Conservation (phyloP, 2,329 filamentous ascomycete genomes). For the Alternaria metachromatica region DNA sequence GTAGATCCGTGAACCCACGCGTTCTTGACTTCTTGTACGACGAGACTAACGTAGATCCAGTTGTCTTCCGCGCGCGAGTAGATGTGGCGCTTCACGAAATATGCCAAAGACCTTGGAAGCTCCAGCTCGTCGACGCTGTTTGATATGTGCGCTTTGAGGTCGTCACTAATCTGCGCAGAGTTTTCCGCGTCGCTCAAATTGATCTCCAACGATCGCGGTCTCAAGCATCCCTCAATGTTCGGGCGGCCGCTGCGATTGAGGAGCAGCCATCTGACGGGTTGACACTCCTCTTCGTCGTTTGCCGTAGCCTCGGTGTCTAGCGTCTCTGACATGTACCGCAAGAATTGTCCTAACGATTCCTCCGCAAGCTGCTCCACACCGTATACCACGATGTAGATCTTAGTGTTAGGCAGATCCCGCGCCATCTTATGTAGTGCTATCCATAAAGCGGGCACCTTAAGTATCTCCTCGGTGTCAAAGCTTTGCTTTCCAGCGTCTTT, state of each 20-base stretch:
- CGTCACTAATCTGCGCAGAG: slow-evolving; percentile 21
- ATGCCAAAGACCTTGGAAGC: slow-evolving; percentile 22
- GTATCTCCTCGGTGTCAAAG: slow-evolving; percentile 22
- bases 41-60: slow-evolving; percentile 30
- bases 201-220: slow-evolving; percentile 21
- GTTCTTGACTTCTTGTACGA: slow-evolving; percentile 33
- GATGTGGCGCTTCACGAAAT: slow-evolving; percentile 32
- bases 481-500: slow-evolving; percentile 23
- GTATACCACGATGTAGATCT: slow-evolving; percentile 27
- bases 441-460: slow-evolving; percentile 26
- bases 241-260: slow-evolving; percentile 28
- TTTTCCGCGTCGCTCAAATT: slow-evolving; percentile 27
- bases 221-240: slow-evolving; percentile 24
- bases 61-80: slow-evolving; percentile 30
- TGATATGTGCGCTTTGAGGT: slow-evolving; percentile 24
- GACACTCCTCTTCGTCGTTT: slow-evolving; percentile 1
- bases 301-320: background rate
- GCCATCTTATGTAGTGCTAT: slow-evolving; percentile 26
- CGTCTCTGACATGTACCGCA: slow-evolving; percentile 14
- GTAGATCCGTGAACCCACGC: slow-evolving; percentile 13
- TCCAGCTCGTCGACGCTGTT: slow-evolving; percentile 21
- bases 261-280: slow-evolving; percentile 26
- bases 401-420: slow-evolving; percentile 7
- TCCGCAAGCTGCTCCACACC: slow-evolving; percentile 28
- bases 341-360: slow-evolving; percentile 25